These are phyloP conservation scores for Lathyrus aphaca DNA, from an alignment of 306 rosid species.

Conservation along the genomic window DNA sequence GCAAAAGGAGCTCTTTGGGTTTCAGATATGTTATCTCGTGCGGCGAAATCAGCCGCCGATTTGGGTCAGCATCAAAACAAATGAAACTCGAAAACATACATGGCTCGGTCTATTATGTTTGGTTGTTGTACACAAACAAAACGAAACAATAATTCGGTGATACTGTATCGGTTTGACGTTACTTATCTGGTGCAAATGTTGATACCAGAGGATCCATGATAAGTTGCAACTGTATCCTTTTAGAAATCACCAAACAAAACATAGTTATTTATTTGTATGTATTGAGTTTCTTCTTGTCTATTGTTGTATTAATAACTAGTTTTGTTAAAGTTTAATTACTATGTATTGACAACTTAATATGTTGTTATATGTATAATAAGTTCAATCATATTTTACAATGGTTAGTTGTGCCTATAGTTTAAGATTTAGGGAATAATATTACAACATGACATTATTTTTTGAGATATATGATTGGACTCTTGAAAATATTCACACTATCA, in stretches of 20 bases:
- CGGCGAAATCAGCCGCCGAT: constrained; percentile 71
- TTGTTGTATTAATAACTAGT: neutral
- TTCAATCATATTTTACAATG: neutral
- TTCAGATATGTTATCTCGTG: constrained; percentile 62
- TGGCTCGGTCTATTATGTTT: neutral
- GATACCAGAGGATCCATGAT: constrained; percentile 33
- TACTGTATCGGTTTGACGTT: constrained; percentile 25
- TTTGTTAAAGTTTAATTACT: neutral
- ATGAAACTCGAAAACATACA: constrained; percentile 27
- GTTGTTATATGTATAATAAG: neutral
- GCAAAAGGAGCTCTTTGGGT: constrained; percentile 89
- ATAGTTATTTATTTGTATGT: neutral
- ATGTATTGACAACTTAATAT: neutral
- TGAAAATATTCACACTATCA: neutral
- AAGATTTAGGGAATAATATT: neutral
- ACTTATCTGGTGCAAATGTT: constrained; percentile 42
- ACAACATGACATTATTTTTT: neutral
- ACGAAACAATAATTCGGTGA: constrained; percentile 6
- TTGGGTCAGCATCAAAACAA: constrained; percentile 48
- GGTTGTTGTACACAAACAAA: constrained; percentile 30
- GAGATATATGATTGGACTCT: neutral
- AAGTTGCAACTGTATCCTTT: constrained; percentile 30
- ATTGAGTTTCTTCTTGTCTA: neutral
- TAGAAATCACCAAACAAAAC: constrained; percentile 1
- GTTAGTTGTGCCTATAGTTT: neutral